Evolutionary conservation across 2,329 filamentous ascomycete genomes (phyloP), one percentile per base, ranked within the genome.

Genomic region (Exophiala calicioides): DNA sequence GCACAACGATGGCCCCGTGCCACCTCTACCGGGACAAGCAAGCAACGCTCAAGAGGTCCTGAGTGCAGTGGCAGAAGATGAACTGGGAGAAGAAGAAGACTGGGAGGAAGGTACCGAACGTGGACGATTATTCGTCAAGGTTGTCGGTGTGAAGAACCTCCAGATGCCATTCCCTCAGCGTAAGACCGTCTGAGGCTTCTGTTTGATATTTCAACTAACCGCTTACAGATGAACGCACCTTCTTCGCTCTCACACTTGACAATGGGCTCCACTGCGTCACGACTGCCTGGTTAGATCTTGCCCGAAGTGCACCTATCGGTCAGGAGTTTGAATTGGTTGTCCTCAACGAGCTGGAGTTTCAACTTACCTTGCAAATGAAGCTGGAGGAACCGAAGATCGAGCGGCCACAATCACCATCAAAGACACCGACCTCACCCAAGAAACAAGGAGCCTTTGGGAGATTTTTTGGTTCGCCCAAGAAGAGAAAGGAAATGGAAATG

Each of bases 261-360:
- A 98, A 98, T 56, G 93, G 93, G 19, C 81, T 98, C 1, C 93
- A 98, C 66, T 98, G 93, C 62, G 93, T 98, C 12, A 98, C 93
- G 0, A 98, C 93, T 3, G 85, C 90, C 1, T 96, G 90, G 88
- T 77, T 97, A 6, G 93, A 98, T 67, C 76, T 98, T 50, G 90
- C 89, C 15, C 86, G 87, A 59, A 91, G 87, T 50, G 91, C 93
- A 2, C 90, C 93, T 0, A 97, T 98, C 58, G 93, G 91, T 5
- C 93, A 98, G 64, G 93, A 98, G 65, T 98, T 98, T 60, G 93
- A 98, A 71, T 82, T 98, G 33, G 90, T 97, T 23, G 93, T 98
- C 19, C 85, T 94, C 38, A 93, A 95, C 59, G 93, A 98, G 60
- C 81, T 98, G n/a, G 93, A 98, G 67, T 98, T 98, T 72, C 93